phyloP scores from a whole-genome alignment of 2,329 filamentous ascomycete genomes.

The Diaporthe ilicicola region DNA sequence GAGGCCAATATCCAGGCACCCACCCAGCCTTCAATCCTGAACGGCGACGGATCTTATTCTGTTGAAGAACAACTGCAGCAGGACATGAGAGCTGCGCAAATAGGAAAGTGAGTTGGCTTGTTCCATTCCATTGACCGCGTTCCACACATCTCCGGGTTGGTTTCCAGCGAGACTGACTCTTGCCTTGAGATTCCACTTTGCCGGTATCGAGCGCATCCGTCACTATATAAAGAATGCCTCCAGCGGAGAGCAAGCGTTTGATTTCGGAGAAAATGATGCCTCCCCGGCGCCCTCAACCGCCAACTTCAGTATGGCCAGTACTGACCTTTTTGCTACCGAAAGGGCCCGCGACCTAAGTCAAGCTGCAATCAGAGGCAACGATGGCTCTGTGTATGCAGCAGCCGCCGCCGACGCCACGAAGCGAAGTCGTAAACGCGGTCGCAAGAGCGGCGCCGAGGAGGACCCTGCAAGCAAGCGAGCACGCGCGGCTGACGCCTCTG shows the following conservation, averaged over 20 bases:
- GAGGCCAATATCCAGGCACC: slow-evolving; percentile 20
- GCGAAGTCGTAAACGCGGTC: slow-evolving; percentile 26
- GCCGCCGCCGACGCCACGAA: slow-evolving; percentile 13
- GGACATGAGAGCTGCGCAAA: slow-evolving; percentile 8
- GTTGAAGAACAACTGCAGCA: slow-evolving; percentile 16
- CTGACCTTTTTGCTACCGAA: slow-evolving; percentile 16
- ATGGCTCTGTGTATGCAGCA: slow-evolving; percentile 22
- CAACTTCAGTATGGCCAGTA: slow-evolving; percentile 16
- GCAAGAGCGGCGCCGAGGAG: slow-evolving; percentile 25
- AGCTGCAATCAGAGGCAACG: slow-evolving; percentile 17
- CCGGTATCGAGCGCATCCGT: slow-evolving; percentile 14
- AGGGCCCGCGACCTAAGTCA: slow-evolving; percentile 22
- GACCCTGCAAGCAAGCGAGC: slow-evolving; percentile 25
- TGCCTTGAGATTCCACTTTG: slow-evolving; percentile 10
- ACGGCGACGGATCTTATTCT: slow-evolving; percentile 14
- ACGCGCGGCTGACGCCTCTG: slow-evolving; percentile 24
- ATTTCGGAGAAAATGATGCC: not conserved
- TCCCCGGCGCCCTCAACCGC: not conserved
- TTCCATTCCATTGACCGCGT: not conserved
- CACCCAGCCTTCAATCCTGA: not conserved
- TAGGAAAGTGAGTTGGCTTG: slow-evolving; percentile 20
- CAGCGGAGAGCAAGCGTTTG: not conserved
- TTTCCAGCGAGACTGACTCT: slow-evolving; percentile 25
- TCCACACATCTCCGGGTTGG: not conserved
- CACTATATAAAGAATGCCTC: not conserved